Evolutionary conservation across 192 early-diverging fungal species (phyloP).

Genomic region (Funneliformis mosseae): DNA sequence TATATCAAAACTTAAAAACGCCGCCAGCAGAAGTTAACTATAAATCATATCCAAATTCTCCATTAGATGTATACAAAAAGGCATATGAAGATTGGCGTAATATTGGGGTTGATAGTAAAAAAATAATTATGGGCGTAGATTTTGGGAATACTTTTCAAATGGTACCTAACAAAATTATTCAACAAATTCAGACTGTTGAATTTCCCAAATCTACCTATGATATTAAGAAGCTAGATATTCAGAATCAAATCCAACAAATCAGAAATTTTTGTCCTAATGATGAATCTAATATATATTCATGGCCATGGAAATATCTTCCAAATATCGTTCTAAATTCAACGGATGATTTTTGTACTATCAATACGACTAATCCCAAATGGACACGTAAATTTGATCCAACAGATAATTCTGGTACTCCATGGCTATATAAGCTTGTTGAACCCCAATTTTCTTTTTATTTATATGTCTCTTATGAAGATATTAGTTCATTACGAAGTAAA

Average conservation of each 20-base stretch:
- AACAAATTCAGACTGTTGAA: slow-evolving; percentile 33
- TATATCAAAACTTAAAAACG: not conserved
- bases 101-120: slow-evolving; percentile 58
- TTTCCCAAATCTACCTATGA: slow-evolving; percentile 35
- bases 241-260: slow-evolving; percentile 59
- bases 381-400: slow-evolving; percentile 59
- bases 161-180: slow-evolving; percentile 15
- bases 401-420: slow-evolving; percentile 62
- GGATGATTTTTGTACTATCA: slow-evolving; percentile 37
- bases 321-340: slow-evolving; percentile 46
- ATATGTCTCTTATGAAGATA: slow-evolving; percentile 81
- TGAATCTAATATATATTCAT: slow-evolving; percentile 57
- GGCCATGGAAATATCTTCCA: slow-evolving; percentile 68
- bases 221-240: slow-evolving; percentile 44
- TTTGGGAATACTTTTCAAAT: slow-evolving; percentile 62
- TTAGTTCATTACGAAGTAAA: slow-evolving; percentile 64
- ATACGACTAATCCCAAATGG: slow-evolving; percentile 52
- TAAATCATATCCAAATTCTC: not conserved
- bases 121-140: slow-evolving; percentile 62
- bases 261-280: slow-evolving; percentile 44
- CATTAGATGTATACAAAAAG: slow-evolving; percentile 37
- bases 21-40: no score
- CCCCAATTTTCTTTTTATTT: slow-evolving; percentile 58
- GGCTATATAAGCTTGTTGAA: slow-evolving; percentile 66
- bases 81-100: slow-evolving; percentile 59